These are phyloP conservation scores for Gnaphalium uliginosum DNA, from an alignment of 129 eudicot genomes.

Conservation along the genomic window DNA sequence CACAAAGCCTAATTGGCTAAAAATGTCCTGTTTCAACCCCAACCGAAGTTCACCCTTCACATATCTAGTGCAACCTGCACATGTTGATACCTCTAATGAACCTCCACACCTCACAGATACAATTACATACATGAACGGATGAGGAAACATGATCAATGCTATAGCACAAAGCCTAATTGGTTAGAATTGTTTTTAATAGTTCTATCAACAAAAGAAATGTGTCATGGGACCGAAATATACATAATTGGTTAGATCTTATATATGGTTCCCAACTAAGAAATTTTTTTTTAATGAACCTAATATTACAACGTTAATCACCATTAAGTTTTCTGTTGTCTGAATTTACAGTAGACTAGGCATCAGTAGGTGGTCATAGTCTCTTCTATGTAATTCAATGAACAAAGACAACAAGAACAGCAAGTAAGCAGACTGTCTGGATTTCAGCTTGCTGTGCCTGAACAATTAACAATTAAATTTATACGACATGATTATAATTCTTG, in stretches of 20 bases:
- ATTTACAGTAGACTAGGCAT: neutral
- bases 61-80: neutral
- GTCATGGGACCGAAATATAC: neutral
- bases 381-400: neutral
- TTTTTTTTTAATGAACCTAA: neutral
- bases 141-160: conserved; percentile 1
- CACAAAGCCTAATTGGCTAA: conserved; percentile 6
- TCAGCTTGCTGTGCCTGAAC: neutral
- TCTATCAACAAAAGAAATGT: neutral
- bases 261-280: neutral
- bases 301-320: neutral
- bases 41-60: neutral
- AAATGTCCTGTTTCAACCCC: neutral
- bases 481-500: neutral
- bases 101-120: conserved; percentile 4
- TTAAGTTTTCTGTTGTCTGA: neutral
- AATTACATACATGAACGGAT: conserved; percentile 1
- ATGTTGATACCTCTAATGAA: neutral
- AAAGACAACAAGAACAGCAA: neutral
- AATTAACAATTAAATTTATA: neutral
- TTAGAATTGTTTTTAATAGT: neutral
- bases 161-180: conserved; percentile 13
- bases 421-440: too few species aligned
- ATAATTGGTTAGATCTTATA: neutral
- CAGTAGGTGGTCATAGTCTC: neutral